Base-by-base conservation (phyloP, 768 basidiomycete species). In the Calocera cornea region DNA sequence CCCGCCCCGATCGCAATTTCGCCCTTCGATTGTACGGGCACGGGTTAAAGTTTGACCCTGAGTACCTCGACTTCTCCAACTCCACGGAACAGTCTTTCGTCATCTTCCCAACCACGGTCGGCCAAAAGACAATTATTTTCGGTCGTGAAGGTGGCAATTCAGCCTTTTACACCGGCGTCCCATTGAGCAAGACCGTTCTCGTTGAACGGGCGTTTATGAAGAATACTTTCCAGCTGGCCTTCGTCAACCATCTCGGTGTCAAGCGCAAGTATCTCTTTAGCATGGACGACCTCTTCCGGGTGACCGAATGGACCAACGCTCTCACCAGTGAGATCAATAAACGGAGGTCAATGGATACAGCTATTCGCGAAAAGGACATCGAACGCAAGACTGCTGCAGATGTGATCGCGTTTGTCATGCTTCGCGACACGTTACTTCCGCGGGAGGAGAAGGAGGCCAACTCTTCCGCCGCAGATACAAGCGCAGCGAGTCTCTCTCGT, bases 201-300 rank as follows among this genome's bases (percentile, higher is more conserved):
- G 86, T 95, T 68, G 93, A 95, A 74, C 87, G 93, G 22, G 87
- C 92, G 0, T 97, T 97, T 79, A 97, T 97, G 95, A 85, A 87
- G 68, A 90, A 97, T 74, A 97, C 95, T 0, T 95, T 98, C 82
- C 92, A 97, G 75, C 78, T 97, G 36, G 87, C 92, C 1, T 97
- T 98, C 11, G 24, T 73, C 38, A 77, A 74, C 66, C 77, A 77
- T 65, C 74, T 80, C 34, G 85, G 86, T 34, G 68, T 79, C 66
- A 90, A 88, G 76, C 84, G 93, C 71, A 86, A 87, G 73, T 98
- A 98, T 78, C 93, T 97, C 87, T 97, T 97, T 80, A 93, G 90
- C 70, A 86, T 97, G 47, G 85, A 88, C 64, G 91, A 93, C 72
- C 83, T 87, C 0, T 80, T 89, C 41, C 82, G 89, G 19, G 85